phyloP scores from a whole-genome alignment of 345 rosid genomes.

The Angophora floribunda region DNA sequence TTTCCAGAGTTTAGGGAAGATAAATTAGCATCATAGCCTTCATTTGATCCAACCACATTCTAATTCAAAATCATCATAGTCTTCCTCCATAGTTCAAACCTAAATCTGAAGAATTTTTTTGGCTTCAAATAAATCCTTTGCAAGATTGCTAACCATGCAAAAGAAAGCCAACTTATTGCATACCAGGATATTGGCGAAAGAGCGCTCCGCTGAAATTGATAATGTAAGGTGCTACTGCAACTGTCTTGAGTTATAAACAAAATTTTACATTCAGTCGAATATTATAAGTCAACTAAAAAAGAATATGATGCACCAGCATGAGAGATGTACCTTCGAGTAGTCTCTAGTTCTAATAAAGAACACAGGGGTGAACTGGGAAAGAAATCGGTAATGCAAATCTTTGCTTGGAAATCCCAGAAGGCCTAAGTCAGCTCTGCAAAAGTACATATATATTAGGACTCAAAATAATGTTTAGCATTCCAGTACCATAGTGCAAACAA shows the following conservation, averaged over 20 bases:
- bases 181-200: slow-evolving; percentile 93
- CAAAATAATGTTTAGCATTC: background rate
- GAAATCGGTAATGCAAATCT: slow-evolving; percentile 91
- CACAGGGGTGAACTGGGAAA: slow-evolving; percentile 76
- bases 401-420: slow-evolving; percentile 84
- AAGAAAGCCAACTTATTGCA: background rate
- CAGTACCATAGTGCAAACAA: background rate
- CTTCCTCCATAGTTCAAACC: background rate
- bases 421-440: slow-evolving; percentile 90
- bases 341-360: slow-evolving; percentile 85
- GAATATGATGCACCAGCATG: background rate
- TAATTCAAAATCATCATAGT: background rate
- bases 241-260: slow-evolving; percentile 56
- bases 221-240: slow-evolving; percentile 78
- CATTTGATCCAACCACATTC: background rate
- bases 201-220: slow-evolving; percentile 88
- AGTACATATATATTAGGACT: slow-evolving; percentile 6
- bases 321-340: slow-evolving; percentile 69
- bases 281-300: background rate
- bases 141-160: background rate
- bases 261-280: background rate
- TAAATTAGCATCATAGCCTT: background rate
- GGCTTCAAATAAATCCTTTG: background rate
- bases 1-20: background rate
- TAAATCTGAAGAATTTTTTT: background rate